phyloP scores from a whole-genome alignment of 140 eudicot species.

The Cichorium intybus region DNA sequence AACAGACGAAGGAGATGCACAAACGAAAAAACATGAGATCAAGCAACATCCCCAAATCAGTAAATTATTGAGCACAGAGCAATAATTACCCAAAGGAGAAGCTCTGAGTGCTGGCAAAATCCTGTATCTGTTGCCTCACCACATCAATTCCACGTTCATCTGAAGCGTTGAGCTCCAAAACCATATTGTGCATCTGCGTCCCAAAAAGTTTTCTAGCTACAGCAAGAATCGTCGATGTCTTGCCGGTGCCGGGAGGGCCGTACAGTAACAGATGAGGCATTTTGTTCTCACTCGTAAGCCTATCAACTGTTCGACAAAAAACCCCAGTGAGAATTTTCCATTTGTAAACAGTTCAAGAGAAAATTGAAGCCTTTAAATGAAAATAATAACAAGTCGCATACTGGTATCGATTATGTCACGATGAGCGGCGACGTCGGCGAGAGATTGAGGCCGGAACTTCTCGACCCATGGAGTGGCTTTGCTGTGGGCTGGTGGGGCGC shows the following conservation, averaged over 20 bases:
- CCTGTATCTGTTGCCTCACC: constrained; percentile 98
- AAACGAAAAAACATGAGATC: not conserved
- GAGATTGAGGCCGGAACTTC: constrained; percentile 88
- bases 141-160: constrained; percentile 99
- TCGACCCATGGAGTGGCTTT: constrained; percentile 95
- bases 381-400: constrained; percentile 16
- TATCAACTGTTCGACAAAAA: constrained; percentile 57
- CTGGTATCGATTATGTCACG: constrained; percentile 95
- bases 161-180: constrained; percentile 91
- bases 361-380: not conserved
- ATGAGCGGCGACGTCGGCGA: constrained; percentile 97
- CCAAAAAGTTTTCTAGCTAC: constrained; percentile 90
- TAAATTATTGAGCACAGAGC: not conserved
- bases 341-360: not conserved
- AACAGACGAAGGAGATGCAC: not conserved
- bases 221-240: constrained; percentile 92
- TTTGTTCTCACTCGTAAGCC: constrained; percentile 68
- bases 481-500: constrained; percentile 38
- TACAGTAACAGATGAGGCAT: constrained; percentile 76
- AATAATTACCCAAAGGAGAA: constrained; percentile 77
- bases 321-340: not conserved
- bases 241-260: constrained; percentile 94
- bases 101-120: constrained; percentile 98
- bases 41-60: constrained; percentile 11
- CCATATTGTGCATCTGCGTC: constrained; percentile 79